phyloP scores from a whole-genome alignment of 768 basidiomycete genomes.

The Gyrodon lividus region DNA sequence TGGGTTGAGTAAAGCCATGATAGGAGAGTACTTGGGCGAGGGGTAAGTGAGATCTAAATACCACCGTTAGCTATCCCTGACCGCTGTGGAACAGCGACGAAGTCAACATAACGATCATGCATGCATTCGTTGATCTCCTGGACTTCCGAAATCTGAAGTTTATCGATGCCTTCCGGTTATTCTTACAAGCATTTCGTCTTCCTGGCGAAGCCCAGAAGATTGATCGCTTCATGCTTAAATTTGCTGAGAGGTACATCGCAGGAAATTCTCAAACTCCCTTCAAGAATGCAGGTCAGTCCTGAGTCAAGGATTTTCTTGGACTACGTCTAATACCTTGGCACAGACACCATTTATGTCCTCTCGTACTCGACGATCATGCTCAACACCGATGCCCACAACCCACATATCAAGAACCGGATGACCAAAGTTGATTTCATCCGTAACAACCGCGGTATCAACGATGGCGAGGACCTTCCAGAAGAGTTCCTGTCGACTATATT shows the following conservation, averaged over 20 bases:
- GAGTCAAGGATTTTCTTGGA: neutral
- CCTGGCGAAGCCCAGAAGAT: constrained; percentile 99
- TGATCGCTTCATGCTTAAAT: constrained; percentile 98
- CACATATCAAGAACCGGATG: constrained; percentile 94
- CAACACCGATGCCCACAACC: constrained; percentile 97
- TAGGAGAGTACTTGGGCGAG: constrained; percentile 98
- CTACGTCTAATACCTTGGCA: constrained; percentile 5
- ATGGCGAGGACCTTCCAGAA: constrained; percentile 83
- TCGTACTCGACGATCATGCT: constrained; percentile 95
- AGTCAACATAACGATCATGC: constrained; percentile 90
- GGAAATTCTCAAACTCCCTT: constrained; percentile 83
- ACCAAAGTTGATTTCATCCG: constrained; percentile 86
- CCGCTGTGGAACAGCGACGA: constrained; percentile 60
- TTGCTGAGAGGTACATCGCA: constrained; percentile 94
- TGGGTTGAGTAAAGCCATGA: constrained; percentile 92
- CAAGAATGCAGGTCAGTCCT: constrained; percentile 89
- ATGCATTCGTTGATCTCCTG: constrained; percentile 91
- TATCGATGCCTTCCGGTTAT: constrained; percentile 84
- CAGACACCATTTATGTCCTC: constrained; percentile 91
- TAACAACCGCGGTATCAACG: constrained; percentile 97
- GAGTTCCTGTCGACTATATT: constrained; percentile 76
- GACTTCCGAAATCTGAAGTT: constrained; percentile 83
- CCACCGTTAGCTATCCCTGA: constrained; percentile 1
- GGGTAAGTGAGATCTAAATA: constrained; percentile 54
- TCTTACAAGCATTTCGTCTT: constrained; percentile 93